phyloP scores from a whole-genome alignment of 169 alveolate genomes.

The Eimeria sp. region DNA sequence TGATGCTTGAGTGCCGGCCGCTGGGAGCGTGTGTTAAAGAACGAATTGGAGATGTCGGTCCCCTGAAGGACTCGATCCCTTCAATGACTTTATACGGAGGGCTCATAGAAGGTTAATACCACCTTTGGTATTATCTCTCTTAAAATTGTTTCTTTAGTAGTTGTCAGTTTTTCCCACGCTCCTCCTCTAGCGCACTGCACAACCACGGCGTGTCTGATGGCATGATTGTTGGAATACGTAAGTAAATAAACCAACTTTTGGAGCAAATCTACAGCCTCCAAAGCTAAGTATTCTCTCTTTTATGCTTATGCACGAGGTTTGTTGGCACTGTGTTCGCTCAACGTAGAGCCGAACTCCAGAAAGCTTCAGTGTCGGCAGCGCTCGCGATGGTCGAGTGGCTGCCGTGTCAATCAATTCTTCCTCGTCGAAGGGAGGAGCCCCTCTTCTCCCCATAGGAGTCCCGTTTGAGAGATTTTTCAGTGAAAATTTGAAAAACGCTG shows the following conservation, averaged over 20 bases:
- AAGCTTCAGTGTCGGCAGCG: conserved; percentile 12
- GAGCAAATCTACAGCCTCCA: neutral
- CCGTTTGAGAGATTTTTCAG: neutral
- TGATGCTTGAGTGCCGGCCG: neutral
- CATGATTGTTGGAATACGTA: neutral
- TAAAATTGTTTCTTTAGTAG: neutral
- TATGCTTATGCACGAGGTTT: neutral
- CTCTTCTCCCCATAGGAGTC: neutral
- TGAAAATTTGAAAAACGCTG: neutral
- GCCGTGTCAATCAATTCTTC: neutral
- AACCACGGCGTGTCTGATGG: neutral
- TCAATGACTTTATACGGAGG: neutral
- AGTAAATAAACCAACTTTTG: neutral
- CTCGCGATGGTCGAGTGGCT: conserved; percentile 47
- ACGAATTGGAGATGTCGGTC: neutral
- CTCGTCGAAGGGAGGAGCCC: neutral
- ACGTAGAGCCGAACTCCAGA: neutral
- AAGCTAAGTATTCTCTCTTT: neutral
- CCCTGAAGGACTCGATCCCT: neutral
- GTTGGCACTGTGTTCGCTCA: neutral
- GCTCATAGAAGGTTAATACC: neutral
- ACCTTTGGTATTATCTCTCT: neutral
- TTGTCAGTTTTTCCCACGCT: neutral
- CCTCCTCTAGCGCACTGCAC: neutral
- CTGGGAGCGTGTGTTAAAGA: neutral